A percentile compares a stretch with the other conserved stretches of the same genome.
Evolutionary conservation across 164 flowering plant genomes (phyloP).

Genomic region (grape (Vitis vinifera)): ASM3070453v1 NC_081806.1:1829501-1830000

Average conservation of each 20-base stretch:
- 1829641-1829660: conserved; percentile 36
- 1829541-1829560: conserved; percentile 46
- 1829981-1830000: no score
- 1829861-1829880: conserved; percentile 8
- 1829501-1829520: conserved; percentile 43
- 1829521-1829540: conserved; percentile 48
- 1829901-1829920: not conserved
- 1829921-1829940: not conserved
- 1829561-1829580: conserved; percentile 37
- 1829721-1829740: conserved; percentile 43
- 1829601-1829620: conserved; percentile 46
- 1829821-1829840: conserved; percentile 35
- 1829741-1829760: conserved; percentile 43
- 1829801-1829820: conserved; percentile 17
- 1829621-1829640: conserved; percentile 41
- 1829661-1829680: conserved; percentile 18
- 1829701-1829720: conserved; percentile 41
- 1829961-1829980: no score
- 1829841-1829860: conserved; percentile 34
- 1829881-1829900: not conserved
- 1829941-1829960: not conserved
- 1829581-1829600: conserved; percentile 47
- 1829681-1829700: conserved; percentile 56
- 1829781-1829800: conserved; percentile 36
- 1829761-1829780: conserved; percentile 41